phyloP scores from a whole-genome alignment of 495 filamentous ascomycete species.

The Penicillium ochrochloron region DNA sequence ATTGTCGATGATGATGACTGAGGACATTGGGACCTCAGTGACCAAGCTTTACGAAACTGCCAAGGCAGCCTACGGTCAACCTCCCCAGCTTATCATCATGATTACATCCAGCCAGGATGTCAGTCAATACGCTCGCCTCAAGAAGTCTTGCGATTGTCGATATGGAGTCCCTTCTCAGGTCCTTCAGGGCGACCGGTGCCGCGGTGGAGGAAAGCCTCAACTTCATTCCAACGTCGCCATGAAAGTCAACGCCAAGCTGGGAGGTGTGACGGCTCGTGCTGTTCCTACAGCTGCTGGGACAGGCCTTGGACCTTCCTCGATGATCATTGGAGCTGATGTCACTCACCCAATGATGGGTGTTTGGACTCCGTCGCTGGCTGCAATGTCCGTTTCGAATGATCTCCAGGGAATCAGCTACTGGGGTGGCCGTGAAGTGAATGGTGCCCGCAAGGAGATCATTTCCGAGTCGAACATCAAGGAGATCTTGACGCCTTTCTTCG shows the following conservation, averaged over 20 bases:
- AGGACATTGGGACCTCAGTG: constrained; percentile 7
- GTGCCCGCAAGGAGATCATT: constrained; percentile 76
- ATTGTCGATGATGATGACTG: constrained; percentile 4
- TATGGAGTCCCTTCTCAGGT: constrained; percentile 77
- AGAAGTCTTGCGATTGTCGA: constrained; percentile 82
- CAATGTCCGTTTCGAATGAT: constrained; percentile 84
- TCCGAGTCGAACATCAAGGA: constrained; percentile 60
- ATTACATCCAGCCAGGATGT: constrained; percentile 69
- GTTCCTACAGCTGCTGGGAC: constrained; percentile 37
- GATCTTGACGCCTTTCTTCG: constrained; percentile 66
- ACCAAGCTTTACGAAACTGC: constrained; percentile 3
- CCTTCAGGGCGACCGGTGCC: constrained; percentile 64
- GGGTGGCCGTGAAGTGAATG: constrained; percentile 78
- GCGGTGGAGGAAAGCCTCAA: constrained; percentile 61
- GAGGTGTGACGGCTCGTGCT: constrained; percentile 68
- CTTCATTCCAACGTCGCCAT: constrained; percentile 88
- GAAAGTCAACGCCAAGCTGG: constrained; percentile 97
- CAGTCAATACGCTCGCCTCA: constrained; percentile 74
- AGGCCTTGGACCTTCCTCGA: constrained; percentile 56
- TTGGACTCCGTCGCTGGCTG: constrained; percentile 74
- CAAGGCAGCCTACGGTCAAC: background rate
- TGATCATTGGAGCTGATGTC: constrained; percentile 88
- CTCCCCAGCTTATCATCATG: constrained; percentile 71
- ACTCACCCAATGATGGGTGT: constrained; percentile 77
- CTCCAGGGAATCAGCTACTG: constrained; percentile 68